Conservation (phyloP, 164 flowering plant genomes). For the Taxillus chinensis region DNA sequence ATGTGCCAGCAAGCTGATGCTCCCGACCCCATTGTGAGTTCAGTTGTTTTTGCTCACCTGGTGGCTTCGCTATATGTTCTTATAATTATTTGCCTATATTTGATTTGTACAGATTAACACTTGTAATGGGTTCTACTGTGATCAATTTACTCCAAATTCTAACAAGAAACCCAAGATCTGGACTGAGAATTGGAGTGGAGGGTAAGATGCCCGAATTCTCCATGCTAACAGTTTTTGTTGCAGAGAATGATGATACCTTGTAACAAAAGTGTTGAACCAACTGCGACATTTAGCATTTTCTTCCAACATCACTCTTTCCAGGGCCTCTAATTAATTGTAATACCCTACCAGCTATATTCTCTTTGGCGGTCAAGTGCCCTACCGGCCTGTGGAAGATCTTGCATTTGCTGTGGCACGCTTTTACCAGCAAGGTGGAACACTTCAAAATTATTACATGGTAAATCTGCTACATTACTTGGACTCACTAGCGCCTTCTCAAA, state of each 20-base stretch:
- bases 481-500: not conserved
- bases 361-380: slow-evolving; percentile 48
- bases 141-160: slow-evolving; percentile 42
- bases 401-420: slow-evolving; percentile 69
- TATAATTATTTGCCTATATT: not conserved
- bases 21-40: slow-evolving; percentile 55
- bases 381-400: slow-evolving; percentile 56
- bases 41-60: not conserved
- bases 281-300: not conserved
- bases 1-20: slow-evolving; percentile 62
- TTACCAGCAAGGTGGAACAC: slow-evolving; percentile 51
- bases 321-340: not conserved
- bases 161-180: slow-evolving; percentile 45
- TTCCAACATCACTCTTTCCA: not conserved
- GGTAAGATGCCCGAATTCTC: slow-evolving; percentile 21
- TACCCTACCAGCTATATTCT: slow-evolving; percentile 35
- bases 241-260: not conserved
- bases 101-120: slow-evolving; percentile 46
- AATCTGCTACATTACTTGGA: not conserved
- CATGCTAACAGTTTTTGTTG: not conserved
- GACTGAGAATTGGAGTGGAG: slow-evolving; percentile 57
- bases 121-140: slow-evolving; percentile 69
- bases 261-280: not conserved
- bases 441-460: slow-evolving; percentile 69
- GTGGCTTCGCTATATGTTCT: not conserved